Evolutionary conservation across 192 early-diverging fungal genomes (phyloP).

Genomic region (Coemansia sp.): DNA sequence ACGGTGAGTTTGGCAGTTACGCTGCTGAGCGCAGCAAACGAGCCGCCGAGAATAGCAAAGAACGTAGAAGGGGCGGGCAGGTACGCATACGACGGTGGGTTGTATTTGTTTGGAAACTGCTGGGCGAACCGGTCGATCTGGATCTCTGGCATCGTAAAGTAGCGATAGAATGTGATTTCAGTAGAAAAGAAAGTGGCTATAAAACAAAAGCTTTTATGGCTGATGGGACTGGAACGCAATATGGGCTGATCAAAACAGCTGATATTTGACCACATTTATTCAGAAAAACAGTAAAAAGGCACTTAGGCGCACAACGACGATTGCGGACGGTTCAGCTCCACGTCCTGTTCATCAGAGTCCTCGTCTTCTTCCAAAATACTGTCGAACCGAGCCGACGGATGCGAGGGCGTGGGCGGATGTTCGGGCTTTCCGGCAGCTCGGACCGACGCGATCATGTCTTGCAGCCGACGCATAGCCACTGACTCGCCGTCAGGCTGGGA

Average conservation of each 20-base stretch:
- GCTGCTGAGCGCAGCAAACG: constrained; percentile 73
- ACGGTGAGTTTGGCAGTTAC: constrained; percentile 76
- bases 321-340: background rate
- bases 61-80: constrained; percentile 31
- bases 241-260: background rate
- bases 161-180: background rate
- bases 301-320: background rate
- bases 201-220: too few species aligned
- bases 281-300: background rate
- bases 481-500: constrained; percentile 10
- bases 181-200: background rate
- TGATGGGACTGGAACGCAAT: background rate
- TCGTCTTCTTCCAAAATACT: constrained; percentile 54
- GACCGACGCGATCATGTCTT: constrained; percentile 54
- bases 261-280: background rate
- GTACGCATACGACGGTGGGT: constrained; percentile 16
- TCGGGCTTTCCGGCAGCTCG: constrained; percentile 12
- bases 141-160: constrained; percentile 31
- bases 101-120: constrained; percentile 27
- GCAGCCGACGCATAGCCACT: constrained; percentile 41
- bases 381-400: constrained; percentile 53
- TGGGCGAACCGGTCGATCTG: constrained; percentile 29
- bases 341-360: constrained; percentile 41
- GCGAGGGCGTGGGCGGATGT: constrained; percentile 11
- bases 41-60: constrained; percentile 60